These are phyloP conservation scores for Aspergillus sp. DNA, from an alignment of 2,329 filamentous ascomycete genomes.

Conservation along the genomic window DNA sequence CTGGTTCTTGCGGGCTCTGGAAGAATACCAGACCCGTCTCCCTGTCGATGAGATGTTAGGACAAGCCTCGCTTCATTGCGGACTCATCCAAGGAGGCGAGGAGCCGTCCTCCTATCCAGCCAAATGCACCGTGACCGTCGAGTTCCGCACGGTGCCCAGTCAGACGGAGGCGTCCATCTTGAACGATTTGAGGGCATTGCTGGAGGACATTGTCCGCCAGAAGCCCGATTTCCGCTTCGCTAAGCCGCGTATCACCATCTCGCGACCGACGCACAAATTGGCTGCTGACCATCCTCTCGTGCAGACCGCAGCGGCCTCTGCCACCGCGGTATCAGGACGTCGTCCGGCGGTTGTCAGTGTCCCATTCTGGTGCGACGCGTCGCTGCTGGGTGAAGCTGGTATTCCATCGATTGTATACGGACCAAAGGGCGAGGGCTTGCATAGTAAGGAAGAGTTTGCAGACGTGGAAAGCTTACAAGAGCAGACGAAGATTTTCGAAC, in stretches of 20 bases:
- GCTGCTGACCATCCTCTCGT: constrained; percentile 43
- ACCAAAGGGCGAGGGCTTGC: constrained; percentile 49
- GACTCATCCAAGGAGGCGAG: constrained; percentile 51
- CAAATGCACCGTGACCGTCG: constrained; percentile 49
- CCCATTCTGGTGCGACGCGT: constrained; percentile 54
- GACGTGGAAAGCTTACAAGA: constrained; percentile 44
- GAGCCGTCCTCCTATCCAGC: constrained; percentile 54
- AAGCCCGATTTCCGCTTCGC: constrained; percentile 42
- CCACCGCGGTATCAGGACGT: constrained; percentile 25
- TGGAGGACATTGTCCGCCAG: constrained; percentile 32
- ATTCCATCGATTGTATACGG: constrained; percentile 51
- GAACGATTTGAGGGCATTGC: constrained; percentile 37
- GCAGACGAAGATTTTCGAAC: constrained; percentile 24
- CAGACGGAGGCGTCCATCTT: constrained; percentile 42
- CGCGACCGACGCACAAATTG: constrained; percentile 46
- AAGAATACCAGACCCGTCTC: constrained; percentile 42
- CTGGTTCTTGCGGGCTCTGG: constrained; percentile 48
- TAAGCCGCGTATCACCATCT: constrained; percentile 40
- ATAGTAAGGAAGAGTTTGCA: constrained; percentile 53
- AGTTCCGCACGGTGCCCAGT: constrained; percentile 49
- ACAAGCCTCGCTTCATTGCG: constrained; percentile 47
- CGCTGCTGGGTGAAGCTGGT: constrained; percentile 45
- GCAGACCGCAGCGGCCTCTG: constrained; percentile 28
- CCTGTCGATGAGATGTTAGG: constrained; percentile 36
- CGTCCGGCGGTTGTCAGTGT: constrained; percentile 28